Base-by-base conservation (phyloP, 1,284 basidiomycete genomes). In the Grifola frondosa region DNA sequence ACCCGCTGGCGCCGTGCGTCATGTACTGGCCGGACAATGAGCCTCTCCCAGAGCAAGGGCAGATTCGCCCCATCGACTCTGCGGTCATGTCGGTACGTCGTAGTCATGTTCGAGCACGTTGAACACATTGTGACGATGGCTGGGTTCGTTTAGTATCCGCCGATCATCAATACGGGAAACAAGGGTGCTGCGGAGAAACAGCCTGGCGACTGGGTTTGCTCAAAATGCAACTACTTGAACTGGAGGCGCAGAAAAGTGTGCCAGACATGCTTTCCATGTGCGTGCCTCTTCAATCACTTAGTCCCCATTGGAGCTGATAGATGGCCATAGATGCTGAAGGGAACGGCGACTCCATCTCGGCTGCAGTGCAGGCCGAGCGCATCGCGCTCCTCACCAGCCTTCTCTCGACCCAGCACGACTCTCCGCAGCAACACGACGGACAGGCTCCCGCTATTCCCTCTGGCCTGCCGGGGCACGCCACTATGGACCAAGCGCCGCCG, bases 121-220 rank as follows among this genome's bases (percentile, higher is more conserved):
- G 13, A 26, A 29, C n/a, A 25, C 9, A 3, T 5, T n/a, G 16
- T 30, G 8, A 9, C 21, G 28, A 26, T 11, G 12, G 11, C 3
- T 17, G n/a, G 23, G 25, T 15, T 25, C 38, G 15, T 12, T 6
- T 59, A 85, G 79, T 86, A 84, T 50, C 88, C 88, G 13, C 88
- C 88, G 34, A 91, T 93, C 60, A 71, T 93, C 54, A 93, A 93
- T 61, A 93, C 90, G 0, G 90, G 90, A 8, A 93, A 92, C 64
- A 77, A 84, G 44, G 90, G 90, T 20, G 91, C 91, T 4, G 92
- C 92, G 42, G 75, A 77, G 54, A 74, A 88, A 68, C 90, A 93
- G 73, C 88, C 90, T 3, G 91, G 91, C n/a, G 90, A 93, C 67
- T 93, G 91, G 90, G 74, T 89, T 45, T 93, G 91, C 66, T 71